These are phyloP conservation scores for Geranium rotundifolium DNA, from an alignment of 345 rosid genomes.

Conservation along the genomic window DNA sequence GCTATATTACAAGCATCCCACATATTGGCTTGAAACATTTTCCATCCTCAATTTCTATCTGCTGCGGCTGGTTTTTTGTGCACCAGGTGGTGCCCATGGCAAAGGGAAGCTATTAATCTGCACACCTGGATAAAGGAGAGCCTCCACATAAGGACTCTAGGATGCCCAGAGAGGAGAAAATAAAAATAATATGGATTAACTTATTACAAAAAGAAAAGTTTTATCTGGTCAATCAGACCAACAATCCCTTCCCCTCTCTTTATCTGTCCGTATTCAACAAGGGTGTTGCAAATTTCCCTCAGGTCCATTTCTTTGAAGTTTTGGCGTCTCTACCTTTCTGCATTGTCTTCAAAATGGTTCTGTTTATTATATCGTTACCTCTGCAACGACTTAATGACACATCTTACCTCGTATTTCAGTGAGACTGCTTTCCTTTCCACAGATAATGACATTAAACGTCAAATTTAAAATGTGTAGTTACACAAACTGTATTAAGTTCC, in stretches of 20 bases:
- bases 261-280: not conserved
- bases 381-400: not conserved
- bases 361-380: too few relatives aligned
- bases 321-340: not conserved
- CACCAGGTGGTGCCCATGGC: not conserved
- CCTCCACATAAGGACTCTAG: not conserved
- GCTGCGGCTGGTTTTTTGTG: not conserved
- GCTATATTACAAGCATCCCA: not conserved
- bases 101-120: not conserved
- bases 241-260: not conserved
- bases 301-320: too few relatives aligned
- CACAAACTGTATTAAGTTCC: not conserved
- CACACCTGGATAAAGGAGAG: not conserved
- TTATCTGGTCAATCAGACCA: not conserved
- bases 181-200: not conserved
- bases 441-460: not conserved
- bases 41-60: not conserved
- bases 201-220: too few relatives aligned
- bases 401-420: not conserved
- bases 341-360: not conserved
- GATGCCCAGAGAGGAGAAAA: not conserved
- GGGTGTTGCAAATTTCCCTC: not conserved
- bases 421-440: not conserved
- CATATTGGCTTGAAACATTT: not conserved
- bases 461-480: too few relatives aligned